phyloP scores from a whole-genome alignment of 768 basidiomycete species.

The Chiua virens region DNA sequence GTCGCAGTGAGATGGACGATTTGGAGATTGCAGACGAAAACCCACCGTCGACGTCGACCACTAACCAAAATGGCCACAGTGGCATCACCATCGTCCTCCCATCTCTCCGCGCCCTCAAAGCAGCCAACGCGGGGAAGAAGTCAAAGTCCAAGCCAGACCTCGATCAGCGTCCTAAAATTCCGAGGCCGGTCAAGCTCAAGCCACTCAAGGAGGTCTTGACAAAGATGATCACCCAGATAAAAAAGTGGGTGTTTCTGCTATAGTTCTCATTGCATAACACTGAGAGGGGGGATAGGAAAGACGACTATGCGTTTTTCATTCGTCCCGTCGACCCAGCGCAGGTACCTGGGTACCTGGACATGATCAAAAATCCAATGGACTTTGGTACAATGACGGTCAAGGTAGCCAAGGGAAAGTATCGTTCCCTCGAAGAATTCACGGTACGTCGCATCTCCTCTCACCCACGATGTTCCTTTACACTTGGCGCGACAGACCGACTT shows the following conservation, averaged over 20 bases:
- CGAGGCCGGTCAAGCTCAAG: constrained; percentile 70
- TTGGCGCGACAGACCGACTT: constrained; percentile 53
- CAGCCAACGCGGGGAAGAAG: constrained; percentile 53
- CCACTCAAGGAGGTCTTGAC: constrained; percentile 73
- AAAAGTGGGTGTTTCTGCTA: constrained; percentile 53
- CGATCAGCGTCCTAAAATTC: constrained; percentile 33
- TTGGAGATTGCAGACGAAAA: constrained; percentile 31
- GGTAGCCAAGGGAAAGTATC: constrained; percentile 73
- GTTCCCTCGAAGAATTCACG: constrained; percentile 76
- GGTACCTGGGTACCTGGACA: constrained; percentile 63
- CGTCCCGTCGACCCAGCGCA: constrained; percentile 59
- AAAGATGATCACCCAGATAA: constrained; percentile 68
- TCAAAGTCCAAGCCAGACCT: constrained; percentile 35
- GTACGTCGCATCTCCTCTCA: constrained; percentile 39
- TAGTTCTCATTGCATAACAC: not conserved
- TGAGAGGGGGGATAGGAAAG: constrained; percentile 53
- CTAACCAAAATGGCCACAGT: constrained; percentile 31
- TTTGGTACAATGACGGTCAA: constrained; percentile 83
- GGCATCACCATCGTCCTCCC: constrained; percentile 68
- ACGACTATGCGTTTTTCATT: constrained; percentile 84
- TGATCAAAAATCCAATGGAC: constrained; percentile 89
- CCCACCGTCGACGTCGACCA: constrained; percentile 30
- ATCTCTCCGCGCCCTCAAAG: constrained; percentile 61
- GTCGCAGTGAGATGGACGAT: constrained; percentile 31
- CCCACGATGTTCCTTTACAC: not conserved